These are phyloP conservation scores for Curvularia lunata DNA, from an alignment of 2,329 filamentous ascomycete species.

Conservation along the genomic window DNA sequence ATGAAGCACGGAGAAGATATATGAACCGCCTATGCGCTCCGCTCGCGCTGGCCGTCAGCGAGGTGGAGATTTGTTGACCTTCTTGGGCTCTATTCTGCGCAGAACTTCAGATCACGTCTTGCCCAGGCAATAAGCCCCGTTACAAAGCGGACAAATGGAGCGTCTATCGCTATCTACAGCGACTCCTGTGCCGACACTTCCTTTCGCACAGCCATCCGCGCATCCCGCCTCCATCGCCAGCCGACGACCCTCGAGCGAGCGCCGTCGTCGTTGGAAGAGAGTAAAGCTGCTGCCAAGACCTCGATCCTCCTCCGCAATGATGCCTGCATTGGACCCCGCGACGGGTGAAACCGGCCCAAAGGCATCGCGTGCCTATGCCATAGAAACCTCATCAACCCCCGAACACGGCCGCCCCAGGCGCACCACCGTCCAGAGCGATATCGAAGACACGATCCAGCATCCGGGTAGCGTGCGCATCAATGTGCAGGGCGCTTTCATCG, in stretches of 20 bases:
- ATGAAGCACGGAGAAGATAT: slow-evolving; percentile 24
- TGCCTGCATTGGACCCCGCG: slow-evolving; percentile 39
- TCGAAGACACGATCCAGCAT: slow-evolving; percentile 62
- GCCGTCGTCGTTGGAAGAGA: slow-evolving; percentile 42
- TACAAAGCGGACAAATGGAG: slow-evolving; percentile 49
- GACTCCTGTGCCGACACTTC: slow-evolving; percentile 25
- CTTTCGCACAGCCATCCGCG: slow-evolving; percentile 29
- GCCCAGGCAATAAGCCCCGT: slow-evolving; percentile 35
- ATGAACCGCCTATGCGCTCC: slow-evolving; percentile 12
- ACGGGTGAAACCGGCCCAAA: slow-evolving; percentile 40
- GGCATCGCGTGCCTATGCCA: slow-evolving; percentile 24
- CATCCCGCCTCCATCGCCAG: slow-evolving; percentile 23
- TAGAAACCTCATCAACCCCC: slow-evolving; percentile 25
- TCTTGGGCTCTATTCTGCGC: slow-evolving; percentile 48
- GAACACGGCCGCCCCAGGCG: slow-evolving; percentile 35
- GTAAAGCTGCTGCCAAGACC: slow-evolving; percentile 48
- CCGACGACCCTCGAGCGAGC: slow-evolving; percentile 31
- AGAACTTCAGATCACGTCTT: slow-evolving; percentile 47
- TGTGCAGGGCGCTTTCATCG: slow-evolving; percentile 94
- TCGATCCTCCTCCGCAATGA: slow-evolving; percentile 39
- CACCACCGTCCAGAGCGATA: slow-evolving; percentile 48
- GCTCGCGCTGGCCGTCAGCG: slow-evolving; percentile 11
- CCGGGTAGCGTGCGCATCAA: slow-evolving; percentile 87
- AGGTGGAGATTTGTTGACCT: slow-evolving; percentile 19
- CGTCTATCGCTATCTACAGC: slow-evolving; percentile 36